phyloP scores from a whole-genome alignment of 768 basidiomycete genomes.

The Lentinula aciculospora region DNA sequence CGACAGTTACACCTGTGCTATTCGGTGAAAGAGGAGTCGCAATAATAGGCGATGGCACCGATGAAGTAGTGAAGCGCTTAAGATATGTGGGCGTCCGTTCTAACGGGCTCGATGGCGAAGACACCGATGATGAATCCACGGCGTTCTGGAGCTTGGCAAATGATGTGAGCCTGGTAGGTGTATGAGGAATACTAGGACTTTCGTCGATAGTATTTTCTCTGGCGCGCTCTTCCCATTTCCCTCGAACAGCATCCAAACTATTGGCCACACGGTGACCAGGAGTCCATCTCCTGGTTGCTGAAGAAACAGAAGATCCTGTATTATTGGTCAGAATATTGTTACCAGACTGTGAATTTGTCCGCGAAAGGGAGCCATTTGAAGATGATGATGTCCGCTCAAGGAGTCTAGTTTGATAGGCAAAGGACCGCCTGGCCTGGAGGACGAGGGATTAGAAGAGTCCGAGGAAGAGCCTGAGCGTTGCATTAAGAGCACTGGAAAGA shows the following conservation, averaged over 20 bases:
- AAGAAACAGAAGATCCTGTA: constrained; percentile 37
- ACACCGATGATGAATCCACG: constrained; percentile 13
- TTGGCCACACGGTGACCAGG: constrained; percentile 62
- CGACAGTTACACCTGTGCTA: constrained; percentile 60
- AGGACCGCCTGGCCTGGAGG: constrained; percentile 37
- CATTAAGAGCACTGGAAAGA: too few relatives aligned
- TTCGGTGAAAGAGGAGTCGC: constrained; percentile 73
- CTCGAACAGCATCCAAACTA: constrained; percentile 65
- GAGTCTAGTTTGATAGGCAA: constrained; percentile 79
- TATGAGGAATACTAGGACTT: background rate
- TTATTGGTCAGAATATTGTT: constrained; percentile 37
- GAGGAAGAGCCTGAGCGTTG: constrained; percentile 34
- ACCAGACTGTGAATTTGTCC: constrained; percentile 43
- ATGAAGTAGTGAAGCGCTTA: constrained; percentile 53
- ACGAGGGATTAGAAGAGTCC: constrained; percentile 23
- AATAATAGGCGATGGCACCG: constrained; percentile 64
- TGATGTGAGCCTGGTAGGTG: background rate
- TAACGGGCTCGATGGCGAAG: constrained; percentile 21
- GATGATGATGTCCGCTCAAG: constrained; percentile 67
- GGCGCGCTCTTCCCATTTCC: constrained; percentile 73
- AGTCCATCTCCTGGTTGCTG: constrained; percentile 53
- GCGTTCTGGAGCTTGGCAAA: constrained; percentile 11
- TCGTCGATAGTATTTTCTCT: constrained; percentile 37
- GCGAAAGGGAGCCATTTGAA: constrained; percentile 45
- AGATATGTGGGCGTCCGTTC: constrained; percentile 36